A percentile compares a stretch with the other conserved stretches of the same genome.
phyloP scores from a whole-genome alignment of 352 stramenopile genomes.

The Phytopythium litorale region DNA sequence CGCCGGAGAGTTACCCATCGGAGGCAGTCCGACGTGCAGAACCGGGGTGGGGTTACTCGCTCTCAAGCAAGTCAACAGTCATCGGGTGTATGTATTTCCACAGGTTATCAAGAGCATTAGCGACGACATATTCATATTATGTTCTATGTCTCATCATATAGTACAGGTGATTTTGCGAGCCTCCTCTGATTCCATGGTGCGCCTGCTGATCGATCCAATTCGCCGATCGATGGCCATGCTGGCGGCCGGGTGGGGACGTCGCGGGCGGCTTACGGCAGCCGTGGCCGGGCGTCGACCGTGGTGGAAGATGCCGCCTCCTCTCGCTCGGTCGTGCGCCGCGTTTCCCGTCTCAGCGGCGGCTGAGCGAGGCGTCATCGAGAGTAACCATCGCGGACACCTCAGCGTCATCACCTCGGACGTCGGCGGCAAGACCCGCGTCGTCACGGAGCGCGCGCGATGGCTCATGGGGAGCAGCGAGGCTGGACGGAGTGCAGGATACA shows the following conservation, averaged over 20 bases:
- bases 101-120: too few relatives aligned
- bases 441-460: constrained; percentile 26
- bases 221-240: background rate
- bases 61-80: background rate
- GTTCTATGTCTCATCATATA: background rate
- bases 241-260: background rate
- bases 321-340: background rate
- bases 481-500: background rate
- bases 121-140: background rate
- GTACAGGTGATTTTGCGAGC: background rate
- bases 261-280: background rate
- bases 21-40: background rate
- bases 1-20: background rate
- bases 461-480: constrained; percentile 19
- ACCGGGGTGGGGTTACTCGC: background rate
- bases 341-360: background rate
- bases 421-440: constrained; percentile 21
- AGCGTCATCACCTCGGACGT: constrained; percentile 18
- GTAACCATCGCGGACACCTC: constrained; percentile 23
- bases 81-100: background rate
- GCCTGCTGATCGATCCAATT: background rate
- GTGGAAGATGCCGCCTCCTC: background rate
- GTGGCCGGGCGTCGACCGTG: background rate
- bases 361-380: constrained; percentile 5
- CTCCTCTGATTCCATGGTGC: background rate